phyloP scores from a whole-genome alignment of 306 rosid species.

The Begonia fuchsioides region DNA sequence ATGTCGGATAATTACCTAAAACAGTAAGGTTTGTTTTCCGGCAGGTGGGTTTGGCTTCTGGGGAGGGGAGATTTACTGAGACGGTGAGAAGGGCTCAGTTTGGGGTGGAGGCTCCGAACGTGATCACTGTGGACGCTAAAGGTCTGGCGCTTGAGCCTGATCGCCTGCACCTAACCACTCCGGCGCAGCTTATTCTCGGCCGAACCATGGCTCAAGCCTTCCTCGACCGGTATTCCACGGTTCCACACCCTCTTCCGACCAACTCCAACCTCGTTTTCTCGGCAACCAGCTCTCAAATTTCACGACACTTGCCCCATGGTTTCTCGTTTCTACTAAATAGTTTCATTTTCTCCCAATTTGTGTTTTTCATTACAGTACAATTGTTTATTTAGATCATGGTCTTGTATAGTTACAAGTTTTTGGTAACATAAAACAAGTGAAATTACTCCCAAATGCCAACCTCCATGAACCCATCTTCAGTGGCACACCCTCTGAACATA shows the following conservation, averaged over 20 bases:
- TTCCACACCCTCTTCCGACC: slow-evolving; percentile 1
- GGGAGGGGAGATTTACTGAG: slow-evolving; percentile 34
- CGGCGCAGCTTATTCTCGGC: slow-evolving; percentile 45
- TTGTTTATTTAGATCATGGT: no score
- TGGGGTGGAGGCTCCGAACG: slow-evolving; percentile 30
- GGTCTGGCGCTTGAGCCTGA: slow-evolving; percentile 37
- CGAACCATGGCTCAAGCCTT: slow-evolving; percentile 36
- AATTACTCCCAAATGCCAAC: slow-evolving; percentile 80
- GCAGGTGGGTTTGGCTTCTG: slow-evolving; percentile 64
- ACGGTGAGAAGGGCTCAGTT: slow-evolving; percentile 49
- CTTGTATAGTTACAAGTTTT: no score
- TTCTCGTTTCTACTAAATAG: background rate
- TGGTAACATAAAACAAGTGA: no score
- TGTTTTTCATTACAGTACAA: no score
- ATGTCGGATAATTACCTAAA: no score
- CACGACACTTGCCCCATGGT: no score
- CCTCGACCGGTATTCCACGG: slow-evolving; percentile 15
- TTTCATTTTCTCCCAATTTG: background rate
- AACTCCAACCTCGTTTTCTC: background rate
- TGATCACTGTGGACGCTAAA: slow-evolving; percentile 45
- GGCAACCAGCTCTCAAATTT: background rate
- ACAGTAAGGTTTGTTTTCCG: background rate
- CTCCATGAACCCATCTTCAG: slow-evolving; percentile 82
- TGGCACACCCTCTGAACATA: slow-evolving; percentile 77
- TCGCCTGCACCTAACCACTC: slow-evolving; percentile 44